Evolutionary conservation across 495 filamentous ascomycete species (phyloP).

Genomic region (Penicillium lagena): DNA sequence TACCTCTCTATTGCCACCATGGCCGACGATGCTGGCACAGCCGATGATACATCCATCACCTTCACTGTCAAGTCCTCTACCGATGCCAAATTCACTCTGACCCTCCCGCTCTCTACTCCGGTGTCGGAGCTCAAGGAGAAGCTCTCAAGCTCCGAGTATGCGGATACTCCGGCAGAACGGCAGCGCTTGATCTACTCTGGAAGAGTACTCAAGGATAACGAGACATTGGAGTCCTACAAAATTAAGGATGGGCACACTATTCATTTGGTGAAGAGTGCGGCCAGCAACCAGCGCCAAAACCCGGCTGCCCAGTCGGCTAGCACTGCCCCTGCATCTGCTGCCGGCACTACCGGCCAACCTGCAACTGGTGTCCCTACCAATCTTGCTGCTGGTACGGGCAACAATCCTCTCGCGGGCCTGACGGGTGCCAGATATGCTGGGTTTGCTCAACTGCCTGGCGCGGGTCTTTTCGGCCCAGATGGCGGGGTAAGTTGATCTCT

Average conservation of each 20-base stretch:
- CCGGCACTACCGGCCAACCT: conserved; percentile 45
- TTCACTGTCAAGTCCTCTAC: conserved; percentile 91
- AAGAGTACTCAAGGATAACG: conserved; percentile 88
- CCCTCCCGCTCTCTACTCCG: conserved; percentile 66
- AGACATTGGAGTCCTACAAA: conserved; percentile 80
- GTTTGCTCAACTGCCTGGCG: conserved; percentile 79
- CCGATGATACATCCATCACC: conserved; percentile 59
- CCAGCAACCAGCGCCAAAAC: conserved; percentile 70
- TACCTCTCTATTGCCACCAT: conserved; percentile 18
- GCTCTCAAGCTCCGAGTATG: conserved; percentile 71
- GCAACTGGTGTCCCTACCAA: conserved; percentile 70
- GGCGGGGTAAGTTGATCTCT: conserved; percentile 72
- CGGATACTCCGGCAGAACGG: conserved; percentile 75
- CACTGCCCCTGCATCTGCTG: conserved; percentile 41
- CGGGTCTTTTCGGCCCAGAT: conserved; percentile 90
- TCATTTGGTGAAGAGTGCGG: conserved; percentile 92
- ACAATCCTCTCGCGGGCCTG: conserved; percentile 82
- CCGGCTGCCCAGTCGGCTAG: conserved; percentile 40
- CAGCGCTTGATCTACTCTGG: conserved; percentile 98
- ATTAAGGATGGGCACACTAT: conserved; percentile 94
- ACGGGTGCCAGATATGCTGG: conserved; percentile 95
- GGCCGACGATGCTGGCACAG: conserved; percentile 40
- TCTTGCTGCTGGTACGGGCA: conserved; percentile 85
- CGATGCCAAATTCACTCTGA: conserved; percentile 77
- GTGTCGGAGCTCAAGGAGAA: conserved; percentile 86